Percentiles rank a stretch among this genome's conserved stretches.
Conservation (phyloP, 108 stramenopile species). For the Skeletonema menzelii region DNA sequence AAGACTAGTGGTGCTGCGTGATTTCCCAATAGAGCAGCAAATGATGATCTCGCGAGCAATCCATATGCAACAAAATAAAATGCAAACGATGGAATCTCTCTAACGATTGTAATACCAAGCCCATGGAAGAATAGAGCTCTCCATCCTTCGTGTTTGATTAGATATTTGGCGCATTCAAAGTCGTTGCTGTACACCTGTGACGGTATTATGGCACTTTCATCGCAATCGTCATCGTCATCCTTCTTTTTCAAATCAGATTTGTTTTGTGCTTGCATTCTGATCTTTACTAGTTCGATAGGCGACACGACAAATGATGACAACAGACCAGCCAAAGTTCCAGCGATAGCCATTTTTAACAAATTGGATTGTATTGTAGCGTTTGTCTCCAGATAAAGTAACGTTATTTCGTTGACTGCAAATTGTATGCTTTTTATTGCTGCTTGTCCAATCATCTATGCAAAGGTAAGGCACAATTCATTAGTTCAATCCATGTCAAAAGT, state of each 20-base stretch:
- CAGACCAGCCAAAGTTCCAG: conserved; percentile 59
- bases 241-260: conserved; percentile 20
- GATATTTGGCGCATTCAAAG: conserved; percentile 37
- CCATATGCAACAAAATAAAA: conserved; percentile 62
- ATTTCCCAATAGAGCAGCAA: conserved; percentile 24
- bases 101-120: conserved; percentile 45
- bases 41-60: conserved; percentile 27
- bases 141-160: conserved; percentile 52
- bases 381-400: conserved; percentile 25
- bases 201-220: not conserved
- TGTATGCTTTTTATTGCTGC: conserved; percentile 68
- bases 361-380: conserved; percentile 23
- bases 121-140: conserved; percentile 50
- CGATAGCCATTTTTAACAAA: conserved; percentile 36
- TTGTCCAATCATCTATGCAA: conserved; percentile 58
- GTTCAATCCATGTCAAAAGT: not conserved
- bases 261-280: conserved; percentile 53
- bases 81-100: conserved; percentile 58
- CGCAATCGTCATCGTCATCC: conserved; percentile 11
- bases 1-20: conserved; percentile 52
- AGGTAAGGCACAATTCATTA: conserved; percentile 3
- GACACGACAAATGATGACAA: conserved; percentile 56
- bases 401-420: conserved; percentile 60
- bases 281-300: conserved; percentile 62
- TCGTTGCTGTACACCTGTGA: conserved; percentile 28